Conservation (phyloP, 108 stramenopile species). For the Skeletonema marinoi region DNA sequence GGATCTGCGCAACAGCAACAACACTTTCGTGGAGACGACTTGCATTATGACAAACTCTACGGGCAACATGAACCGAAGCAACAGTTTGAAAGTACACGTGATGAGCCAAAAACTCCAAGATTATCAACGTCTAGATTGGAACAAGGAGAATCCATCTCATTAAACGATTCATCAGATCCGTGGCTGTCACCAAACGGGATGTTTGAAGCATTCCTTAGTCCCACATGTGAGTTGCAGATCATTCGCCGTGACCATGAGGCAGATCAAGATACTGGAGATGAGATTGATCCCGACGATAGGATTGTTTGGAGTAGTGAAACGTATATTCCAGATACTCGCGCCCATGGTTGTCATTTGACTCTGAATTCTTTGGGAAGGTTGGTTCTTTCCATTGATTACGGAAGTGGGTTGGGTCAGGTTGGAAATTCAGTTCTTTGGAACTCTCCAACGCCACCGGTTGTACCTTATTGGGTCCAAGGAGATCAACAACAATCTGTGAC, state of each 20-base stretch:
- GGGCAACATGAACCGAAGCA: not conserved
- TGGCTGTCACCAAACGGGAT: slow-evolving; percentile 64
- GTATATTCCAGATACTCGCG: slow-evolving; percentile 41
- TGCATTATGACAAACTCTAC: slow-evolving; percentile 1
- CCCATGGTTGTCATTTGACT: slow-evolving; percentile 53
- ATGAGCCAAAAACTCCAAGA: slow-evolving; percentile 37
- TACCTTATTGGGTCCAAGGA: slow-evolving; percentile 43
- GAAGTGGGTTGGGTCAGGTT: slow-evolving; percentile 51
- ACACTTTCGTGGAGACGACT: not conserved
- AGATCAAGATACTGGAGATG: slow-evolving; percentile 18
- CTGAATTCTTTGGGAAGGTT: slow-evolving; percentile 37
- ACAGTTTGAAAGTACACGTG: slow-evolving; percentile 7
- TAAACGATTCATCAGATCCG: slow-evolving; percentile 23
- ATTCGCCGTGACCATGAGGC: slow-evolving; percentile 1
- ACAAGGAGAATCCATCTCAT: slow-evolving; percentile 35
- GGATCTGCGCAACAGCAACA: slow-evolving; percentile 43
- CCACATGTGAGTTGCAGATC: slow-evolving; percentile 65
- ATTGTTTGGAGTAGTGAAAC: slow-evolving; percentile 58
- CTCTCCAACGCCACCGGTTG: slow-evolving; percentile 48
- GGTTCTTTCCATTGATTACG: slow-evolving; percentile 43
- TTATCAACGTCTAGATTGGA: slow-evolving; percentile 34
- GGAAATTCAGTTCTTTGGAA: slow-evolving; percentile 66
- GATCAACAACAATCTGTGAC: slow-evolving; percentile 24
- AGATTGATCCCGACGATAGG: slow-evolving; percentile 10
- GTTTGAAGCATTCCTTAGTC: slow-evolving; percentile 63